Percentiles rank a stretch among this genome's conserved stretches.
Evolutionary conservation across 495 filamentous ascomycete species (phyloP).

Genomic region (Aspergillus homomorphus): DNA sequence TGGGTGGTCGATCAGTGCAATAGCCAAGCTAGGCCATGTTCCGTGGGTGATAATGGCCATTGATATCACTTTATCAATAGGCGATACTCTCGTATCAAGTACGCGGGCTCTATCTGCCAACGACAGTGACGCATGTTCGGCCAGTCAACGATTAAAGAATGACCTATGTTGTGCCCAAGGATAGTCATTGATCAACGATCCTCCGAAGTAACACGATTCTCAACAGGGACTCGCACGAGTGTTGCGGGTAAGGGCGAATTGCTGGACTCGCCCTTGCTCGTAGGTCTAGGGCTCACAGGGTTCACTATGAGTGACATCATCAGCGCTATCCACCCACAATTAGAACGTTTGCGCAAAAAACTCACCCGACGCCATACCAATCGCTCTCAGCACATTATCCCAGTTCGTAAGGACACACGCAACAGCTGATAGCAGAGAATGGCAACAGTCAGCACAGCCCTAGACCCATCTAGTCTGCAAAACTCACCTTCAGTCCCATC

Average conservation of each 20-base stretch:
- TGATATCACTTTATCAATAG: too few relatives aligned
- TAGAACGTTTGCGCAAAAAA: conserved; percentile 3
- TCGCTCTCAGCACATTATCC: conserved; percentile 90
- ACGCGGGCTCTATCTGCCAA: not conserved
- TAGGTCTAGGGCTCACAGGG: conserved; percentile 1
- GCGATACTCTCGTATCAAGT: not conserved
- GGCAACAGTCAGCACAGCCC: conserved; percentile 4
- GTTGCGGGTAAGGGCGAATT: conserved; percentile 33
- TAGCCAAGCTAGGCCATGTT: not conserved
- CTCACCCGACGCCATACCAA: conserved; percentile 94
- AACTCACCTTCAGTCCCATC: conserved; percentile 85
- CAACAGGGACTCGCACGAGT: conserved; percentile 40
- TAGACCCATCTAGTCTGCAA: conserved; percentile 3
- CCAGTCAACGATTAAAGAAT: not conserved
- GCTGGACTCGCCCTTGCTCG: conserved; percentile 8
- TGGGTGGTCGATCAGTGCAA: not conserved
- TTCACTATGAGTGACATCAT: conserved; percentile 13
- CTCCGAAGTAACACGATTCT: conserved; percentile 21
- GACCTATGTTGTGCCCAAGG: not conserved
- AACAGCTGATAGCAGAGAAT: conserved; percentile 59
- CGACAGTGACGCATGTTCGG: not conserved
- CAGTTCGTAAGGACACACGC: conserved; percentile 91
- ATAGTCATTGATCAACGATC: conserved; percentile 14
- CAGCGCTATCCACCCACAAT: conserved; percentile 2
- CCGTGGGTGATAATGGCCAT: too few relatives aligned